Evolutionary conservation across 2,329 filamentous ascomycete species (phyloP).

Genomic region (Pseudopyricularia cyperi): DNA sequence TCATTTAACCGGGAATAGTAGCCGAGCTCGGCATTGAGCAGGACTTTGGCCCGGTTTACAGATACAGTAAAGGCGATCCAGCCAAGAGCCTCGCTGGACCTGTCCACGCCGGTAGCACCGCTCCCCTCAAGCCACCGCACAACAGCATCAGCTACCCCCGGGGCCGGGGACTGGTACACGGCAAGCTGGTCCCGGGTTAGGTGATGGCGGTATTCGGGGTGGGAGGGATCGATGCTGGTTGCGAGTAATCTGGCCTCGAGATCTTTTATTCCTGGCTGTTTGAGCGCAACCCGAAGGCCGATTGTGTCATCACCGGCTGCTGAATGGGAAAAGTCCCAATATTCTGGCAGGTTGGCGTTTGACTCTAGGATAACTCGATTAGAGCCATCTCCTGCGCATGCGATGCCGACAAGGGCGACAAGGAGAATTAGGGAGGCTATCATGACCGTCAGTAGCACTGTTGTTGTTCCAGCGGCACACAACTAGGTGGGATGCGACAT

Average conservation of each 20-base stretch:
- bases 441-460: not conserved
- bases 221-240: conserved; percentile 8
- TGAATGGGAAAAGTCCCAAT: conserved; percentile 13
- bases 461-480: not conserved
- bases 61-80: conserved; percentile 30
- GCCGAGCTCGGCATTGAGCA: conserved; percentile 26
- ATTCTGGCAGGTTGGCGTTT: conserved; percentile 9
- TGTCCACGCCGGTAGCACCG: conserved; percentile 13
- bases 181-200: conserved; percentile 23
- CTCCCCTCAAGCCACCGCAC: conserved; percentile 26
- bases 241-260: conserved; percentile 14
- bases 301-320: conserved; percentile 14
- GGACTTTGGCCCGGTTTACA: conserved; percentile 21
- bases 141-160: conserved; percentile 21
- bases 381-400: not conserved
- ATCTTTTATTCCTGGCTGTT: conserved; percentile 15
- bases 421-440: not conserved
- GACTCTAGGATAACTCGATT: conserved; percentile 9
- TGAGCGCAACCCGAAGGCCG: conserved; percentile 15
- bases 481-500: no score
- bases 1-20: conserved; percentile 26
- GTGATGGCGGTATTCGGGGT: conserved; percentile 14
- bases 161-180: conserved; percentile 20
- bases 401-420: not conserved
- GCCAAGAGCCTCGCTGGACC: conserved; percentile 15